phyloP scores from a whole-genome alignment of 768 basidiomycete species.

The Agaricus blazei region DNA sequence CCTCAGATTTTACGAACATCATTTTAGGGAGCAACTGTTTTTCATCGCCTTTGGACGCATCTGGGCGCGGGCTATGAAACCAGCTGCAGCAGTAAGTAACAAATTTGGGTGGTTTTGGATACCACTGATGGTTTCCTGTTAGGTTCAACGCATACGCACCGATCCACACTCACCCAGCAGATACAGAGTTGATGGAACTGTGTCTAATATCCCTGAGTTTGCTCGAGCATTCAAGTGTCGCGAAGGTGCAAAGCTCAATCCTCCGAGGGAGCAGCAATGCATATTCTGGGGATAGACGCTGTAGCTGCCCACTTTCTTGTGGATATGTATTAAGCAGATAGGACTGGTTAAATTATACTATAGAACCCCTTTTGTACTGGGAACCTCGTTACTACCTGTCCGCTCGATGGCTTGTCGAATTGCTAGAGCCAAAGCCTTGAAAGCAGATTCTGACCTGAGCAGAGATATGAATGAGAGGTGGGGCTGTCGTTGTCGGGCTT shows the following conservation, averaged over 20 bases:
- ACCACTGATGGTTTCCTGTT: constrained; percentile 4
- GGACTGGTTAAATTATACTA: constrained; percentile 15
- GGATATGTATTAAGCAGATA: constrained; percentile 7
- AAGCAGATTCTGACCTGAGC: constrained; percentile 88
- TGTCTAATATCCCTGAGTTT: constrained; percentile 85
- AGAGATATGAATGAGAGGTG: neutral
- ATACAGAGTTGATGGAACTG: constrained; percentile 81
- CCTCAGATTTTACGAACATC: constrained; percentile 1
- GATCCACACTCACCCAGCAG: constrained; percentile 85
- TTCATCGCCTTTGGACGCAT: constrained; percentile 86
- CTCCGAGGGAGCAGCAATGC: constrained; percentile 74
- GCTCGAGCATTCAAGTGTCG: constrained; percentile 84
- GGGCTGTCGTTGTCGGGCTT: constrained; percentile 4
- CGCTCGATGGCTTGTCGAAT: constrained; percentile 91
- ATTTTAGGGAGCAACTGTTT: constrained; percentile 80
- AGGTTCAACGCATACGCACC: constrained; percentile 76
- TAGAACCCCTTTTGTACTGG: constrained; percentile 95
- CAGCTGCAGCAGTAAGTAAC: constrained; percentile 62
- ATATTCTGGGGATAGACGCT: constrained; percentile 63
- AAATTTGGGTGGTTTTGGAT: neutral
- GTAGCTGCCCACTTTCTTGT: constrained; percentile 2
- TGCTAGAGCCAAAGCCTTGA: constrained; percentile 95
- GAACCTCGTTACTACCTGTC: constrained; percentile 87
- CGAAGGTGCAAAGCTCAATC: constrained; percentile 75
- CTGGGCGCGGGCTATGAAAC: constrained; percentile 82